Evolutionary conservation across 164 flowering plant genomes (phyloP).

Genomic region (Stephania japonica): DNA sequence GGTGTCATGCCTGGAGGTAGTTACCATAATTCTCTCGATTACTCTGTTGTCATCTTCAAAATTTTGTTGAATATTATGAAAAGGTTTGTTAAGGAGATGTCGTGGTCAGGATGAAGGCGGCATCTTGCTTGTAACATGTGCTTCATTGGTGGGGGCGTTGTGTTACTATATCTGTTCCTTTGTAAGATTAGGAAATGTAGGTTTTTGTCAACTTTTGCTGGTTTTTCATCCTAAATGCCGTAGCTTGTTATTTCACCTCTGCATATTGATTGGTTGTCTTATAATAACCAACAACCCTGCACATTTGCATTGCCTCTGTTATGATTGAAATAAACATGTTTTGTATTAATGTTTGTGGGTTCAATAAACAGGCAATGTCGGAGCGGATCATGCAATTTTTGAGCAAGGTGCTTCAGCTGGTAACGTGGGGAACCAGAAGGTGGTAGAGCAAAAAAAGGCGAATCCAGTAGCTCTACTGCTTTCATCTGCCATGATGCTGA

Average conservation of each 20-base stretch:
- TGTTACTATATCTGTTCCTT: no score
- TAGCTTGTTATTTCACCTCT: neutral
- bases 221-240: neutral
- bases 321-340: neutral
- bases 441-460: conserved; percentile 14
- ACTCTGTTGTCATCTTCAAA: neutral
- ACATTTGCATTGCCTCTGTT: neutral
- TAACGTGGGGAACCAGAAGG: conserved; percentile 17
- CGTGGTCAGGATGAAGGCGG: no score
- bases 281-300: no score
- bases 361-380: conserved; percentile 13
- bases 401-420: conserved; percentile 23
- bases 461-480: conserved; percentile 20
- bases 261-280: neutral
- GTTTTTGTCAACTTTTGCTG: neutral
- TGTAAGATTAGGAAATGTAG: neutral
- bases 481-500: conserved; percentile 22
- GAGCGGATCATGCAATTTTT: conserved; percentile 19
- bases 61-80: neutral
- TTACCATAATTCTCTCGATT: neutral
- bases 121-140: no score
- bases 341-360: neutral
- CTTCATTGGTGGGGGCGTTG: no score
- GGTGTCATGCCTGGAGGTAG: conserved; percentile 98
- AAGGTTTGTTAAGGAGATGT: no score